Evolutionary conservation across 768 basidiomycete species (phyloP).

Genomic region (Gloeopeniophorella convolvens): DNA sequence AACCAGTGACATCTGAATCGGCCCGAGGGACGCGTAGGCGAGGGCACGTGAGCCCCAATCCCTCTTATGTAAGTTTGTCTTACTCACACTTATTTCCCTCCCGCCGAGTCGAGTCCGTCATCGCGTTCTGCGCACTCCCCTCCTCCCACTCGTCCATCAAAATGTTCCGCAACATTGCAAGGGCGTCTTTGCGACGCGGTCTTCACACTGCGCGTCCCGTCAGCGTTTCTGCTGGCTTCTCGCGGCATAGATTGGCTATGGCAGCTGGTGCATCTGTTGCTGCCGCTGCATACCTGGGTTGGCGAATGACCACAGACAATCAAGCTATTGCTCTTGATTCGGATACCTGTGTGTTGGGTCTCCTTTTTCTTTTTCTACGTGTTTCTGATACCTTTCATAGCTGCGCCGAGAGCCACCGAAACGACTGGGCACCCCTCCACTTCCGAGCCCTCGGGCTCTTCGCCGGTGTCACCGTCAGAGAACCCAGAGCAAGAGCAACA

Average conservation of each 20-base stretch:
- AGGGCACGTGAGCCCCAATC: too few species aligned
- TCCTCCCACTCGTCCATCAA: background rate
- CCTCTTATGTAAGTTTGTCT: background rate
- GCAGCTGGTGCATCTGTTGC: constrained; percentile 28
- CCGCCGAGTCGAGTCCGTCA: background rate
- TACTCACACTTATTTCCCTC: background rate
- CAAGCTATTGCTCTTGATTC: constrained; percentile 25
- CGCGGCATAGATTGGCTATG: constrained; percentile 20
- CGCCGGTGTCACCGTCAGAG: background rate
- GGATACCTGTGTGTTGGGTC: background rate
- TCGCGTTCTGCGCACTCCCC: background rate
- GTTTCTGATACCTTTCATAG: constrained; percentile 6
- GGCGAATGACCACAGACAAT: constrained; percentile 25
- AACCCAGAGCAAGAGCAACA: background rate
- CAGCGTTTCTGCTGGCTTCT: background rate
- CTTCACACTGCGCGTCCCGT: constrained; percentile 13
- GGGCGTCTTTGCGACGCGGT: constrained; percentile 10
- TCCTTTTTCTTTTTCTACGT: background rate
- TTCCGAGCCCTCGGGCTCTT: constrained; percentile 1
- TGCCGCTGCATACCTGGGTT: constrained; percentile 29
- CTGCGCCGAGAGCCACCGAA: constrained; percentile 8
- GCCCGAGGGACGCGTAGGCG: too few species aligned
- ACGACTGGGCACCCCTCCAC: background rate
- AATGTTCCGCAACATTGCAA: constrained; percentile 17
- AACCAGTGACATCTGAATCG: too few species aligned